Evolutionary conservation across 2,329 filamentous ascomycete genomes (phyloP), one percentile per base, ranked within the genome.

Genomic region (Leptographium wingfieldii): DNA sequence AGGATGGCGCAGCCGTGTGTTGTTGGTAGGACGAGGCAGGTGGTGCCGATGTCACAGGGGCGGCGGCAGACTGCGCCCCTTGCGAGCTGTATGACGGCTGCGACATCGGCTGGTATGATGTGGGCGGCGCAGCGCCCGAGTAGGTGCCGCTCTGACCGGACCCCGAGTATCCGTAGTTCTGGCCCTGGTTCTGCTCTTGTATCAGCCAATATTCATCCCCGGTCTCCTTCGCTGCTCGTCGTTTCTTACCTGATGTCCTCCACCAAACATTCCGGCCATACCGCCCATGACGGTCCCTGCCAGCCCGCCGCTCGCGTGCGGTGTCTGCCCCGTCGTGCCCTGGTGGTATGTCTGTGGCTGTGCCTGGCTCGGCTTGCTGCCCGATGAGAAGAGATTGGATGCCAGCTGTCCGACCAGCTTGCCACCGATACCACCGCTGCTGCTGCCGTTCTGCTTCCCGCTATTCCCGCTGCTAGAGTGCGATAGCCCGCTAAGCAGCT

Each of bases 91-190:
- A 68, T 54, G 64, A 63, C 31, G 59, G 52, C 29, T 57, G 61
- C 11, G 48, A 12, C 16, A 69, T 68, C 33, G 68, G 72, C 66
- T 84, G 80, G 68, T 86, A 86, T 7, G 81, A 78, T 16, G 78
- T 71, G n/a, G 82, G 80, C 14, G 86, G 86, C 48, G 84, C 82
- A 60, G 80, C 76, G 59, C 84, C 85, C 62, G 74, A 78, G 69
- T 88, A 89, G 46, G 77, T 76, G 53, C 80, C 79, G 63, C 77
- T 69, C 52, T 79, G 74, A 52, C 77, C 78, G 3, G 76, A 70
- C 66, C 80, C 80, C 27, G 81, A 82, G 69, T 87, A 87, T 38
- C 84, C 85, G 68, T 81, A 89, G 67, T 79, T 81, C 19, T 59
- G 57, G 52, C 25, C 40, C 57, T 59, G 57, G 52, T n/a, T 33